Evolutionary conservation across 2,329 filamentous ascomycete genomes (phyloP).

Genomic region (Aspergillus fischeri): DNA sequence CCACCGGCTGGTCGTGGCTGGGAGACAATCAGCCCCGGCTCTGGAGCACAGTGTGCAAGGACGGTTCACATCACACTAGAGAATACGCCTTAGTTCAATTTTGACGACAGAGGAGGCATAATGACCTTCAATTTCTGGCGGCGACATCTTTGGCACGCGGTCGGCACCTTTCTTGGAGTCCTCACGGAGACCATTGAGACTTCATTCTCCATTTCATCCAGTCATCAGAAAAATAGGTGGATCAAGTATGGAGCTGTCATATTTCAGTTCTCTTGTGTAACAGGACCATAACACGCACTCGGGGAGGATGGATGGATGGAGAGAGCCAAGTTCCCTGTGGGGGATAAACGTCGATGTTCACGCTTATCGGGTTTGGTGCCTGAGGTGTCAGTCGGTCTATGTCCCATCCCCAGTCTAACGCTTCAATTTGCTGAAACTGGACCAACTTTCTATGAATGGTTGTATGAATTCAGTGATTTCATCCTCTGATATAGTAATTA

Average conservation of each 20-base stretch:
- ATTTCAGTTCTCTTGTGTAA: background rate
- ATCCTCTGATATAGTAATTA: no score
- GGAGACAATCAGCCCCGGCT: slow-evolving; percentile 19
- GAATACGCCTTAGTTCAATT: background rate
- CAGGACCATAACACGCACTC: background rate
- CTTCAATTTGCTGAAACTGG: background rate
- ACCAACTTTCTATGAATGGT: background rate
- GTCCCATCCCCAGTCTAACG: background rate
- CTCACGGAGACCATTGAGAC: background rate
- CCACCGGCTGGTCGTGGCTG: background rate
- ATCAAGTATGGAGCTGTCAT: background rate
- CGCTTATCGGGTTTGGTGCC: background rate
- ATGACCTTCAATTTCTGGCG: slow-evolving; percentile 26
- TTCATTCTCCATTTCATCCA: background rate
- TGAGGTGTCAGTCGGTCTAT: background rate
- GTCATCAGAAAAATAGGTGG: background rate
- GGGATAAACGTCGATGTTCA: background rate
- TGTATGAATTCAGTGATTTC: no score
- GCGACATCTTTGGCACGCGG: slow-evolving; percentile 24
- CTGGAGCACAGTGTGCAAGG: slow-evolving; percentile 30
- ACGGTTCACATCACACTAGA: slow-evolving; percentile 26
- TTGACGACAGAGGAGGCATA: background rate
- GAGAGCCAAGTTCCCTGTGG: background rate
- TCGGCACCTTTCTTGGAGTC: slow-evolving; percentile 8
- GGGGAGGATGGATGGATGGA: no score